Evolutionary conservation across 371 early-diverging fungal genomes (phyloP), one percentile per base, ranked within the genome.

Genomic region (Mortierella sp.): DNA sequence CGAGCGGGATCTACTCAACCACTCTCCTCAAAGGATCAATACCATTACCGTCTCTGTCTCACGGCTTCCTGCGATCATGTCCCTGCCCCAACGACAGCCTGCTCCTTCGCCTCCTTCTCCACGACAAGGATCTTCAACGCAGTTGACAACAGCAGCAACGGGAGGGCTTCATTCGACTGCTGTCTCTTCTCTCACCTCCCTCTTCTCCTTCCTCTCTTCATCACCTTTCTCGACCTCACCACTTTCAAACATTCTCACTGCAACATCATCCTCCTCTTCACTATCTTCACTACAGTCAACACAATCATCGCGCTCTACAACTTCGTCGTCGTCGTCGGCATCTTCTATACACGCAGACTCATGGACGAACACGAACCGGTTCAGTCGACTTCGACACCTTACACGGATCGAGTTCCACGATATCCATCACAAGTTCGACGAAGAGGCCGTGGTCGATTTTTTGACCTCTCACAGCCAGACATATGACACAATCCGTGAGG

Each of bases 321-420:
- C 35, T 10, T 72, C 72, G 14, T 72, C 72, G 43, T 75, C 76
- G 0, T 71, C 5, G 10, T 44, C 70, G 4, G 18, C 70, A 4
- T 55, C 58, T 44, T 74, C 63, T 46, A 10, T 44, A 11, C 56
- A 35, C n/a, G 5, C 48, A 71, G 14, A 49, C 49, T 68, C 76
- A 32, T 75, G 74, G 79, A 58, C 38, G 24, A 51, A 44, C 24
- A n/a, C 68, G 32, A 76, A 73, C 18, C 54, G 38, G 14, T 68
- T 80, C n/a, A 70, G 81, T 35, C 46, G 68, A 18, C 65, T 83
- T 6, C 46, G 70, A 11, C 72, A 49, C 71, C 79, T 83, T 48
- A 41, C 56, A 18, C 79, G 83, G 3, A 49, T 83, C 55, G 83
- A 83, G 49, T 35, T 83, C 10, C 74, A 76, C 54, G 83, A 79